These are phyloP conservation scores for Magnusiomyces paraingens DNA, from an alignment of 1,139 yeast genomes.

Conservation along the genomic window DNA sequence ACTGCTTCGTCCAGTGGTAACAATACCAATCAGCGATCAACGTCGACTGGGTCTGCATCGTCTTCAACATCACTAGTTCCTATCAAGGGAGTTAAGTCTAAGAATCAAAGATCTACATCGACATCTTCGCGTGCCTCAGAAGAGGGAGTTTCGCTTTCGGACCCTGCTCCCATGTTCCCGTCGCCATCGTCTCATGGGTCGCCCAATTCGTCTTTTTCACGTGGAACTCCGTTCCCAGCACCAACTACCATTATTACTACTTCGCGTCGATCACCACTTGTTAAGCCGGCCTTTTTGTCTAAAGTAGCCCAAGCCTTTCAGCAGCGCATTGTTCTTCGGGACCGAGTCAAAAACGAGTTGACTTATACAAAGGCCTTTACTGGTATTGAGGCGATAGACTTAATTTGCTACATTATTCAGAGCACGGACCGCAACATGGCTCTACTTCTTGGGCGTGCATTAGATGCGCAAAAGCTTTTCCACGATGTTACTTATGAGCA, in stretches of 20 bases:
- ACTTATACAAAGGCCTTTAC: constrained; percentile 92
- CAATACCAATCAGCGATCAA: constrained; percentile 3
- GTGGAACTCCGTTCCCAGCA: constrained; percentile 22
- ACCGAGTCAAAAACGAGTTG: constrained; percentile 87
- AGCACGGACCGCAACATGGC: constrained; percentile 92
- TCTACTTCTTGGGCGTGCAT: constrained; percentile 76
- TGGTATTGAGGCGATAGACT: constrained; percentile 90
- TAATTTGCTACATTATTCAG: constrained; percentile 73
- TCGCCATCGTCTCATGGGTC: constrained; percentile 5
- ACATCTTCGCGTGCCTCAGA: constrained; percentile 16
- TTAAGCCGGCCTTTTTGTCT: constrained; percentile 85
- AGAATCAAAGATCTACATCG: constrained; percentile 19
- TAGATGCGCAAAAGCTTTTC: constrained; percentile 90
- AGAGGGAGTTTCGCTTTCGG: constrained; percentile 4
- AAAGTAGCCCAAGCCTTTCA: constrained; percentile 76
- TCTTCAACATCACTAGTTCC: too few relatives aligned
- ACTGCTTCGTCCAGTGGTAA: background rate
- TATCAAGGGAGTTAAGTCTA: constrained; percentile 12
- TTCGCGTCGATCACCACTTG: constrained; percentile 50
- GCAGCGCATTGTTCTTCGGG: constrained; percentile 63
- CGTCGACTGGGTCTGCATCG: too few relatives aligned
- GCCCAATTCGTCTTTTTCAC: constrained; percentile 1
- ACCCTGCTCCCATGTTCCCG: background rate
- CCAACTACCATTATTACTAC: constrained; percentile 37
- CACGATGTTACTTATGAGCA: constrained; percentile 96